phyloP scores from a whole-genome alignment of 2,329 filamentous ascomycete genomes.

The Hypomyces rosellus region DNA sequence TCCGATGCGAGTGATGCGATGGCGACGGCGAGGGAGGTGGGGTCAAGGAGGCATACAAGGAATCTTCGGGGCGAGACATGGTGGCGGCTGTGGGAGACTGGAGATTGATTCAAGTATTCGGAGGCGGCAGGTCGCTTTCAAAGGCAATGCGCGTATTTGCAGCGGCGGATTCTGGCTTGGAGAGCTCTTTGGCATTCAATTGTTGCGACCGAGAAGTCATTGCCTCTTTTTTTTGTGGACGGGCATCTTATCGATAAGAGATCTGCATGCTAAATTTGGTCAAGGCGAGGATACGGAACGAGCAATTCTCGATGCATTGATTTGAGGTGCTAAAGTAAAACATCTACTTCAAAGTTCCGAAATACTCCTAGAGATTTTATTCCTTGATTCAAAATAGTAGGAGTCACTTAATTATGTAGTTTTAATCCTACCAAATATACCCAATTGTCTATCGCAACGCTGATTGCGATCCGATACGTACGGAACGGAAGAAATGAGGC shows the following conservation, averaged over 20 bases:
- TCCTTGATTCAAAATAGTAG: neutral
- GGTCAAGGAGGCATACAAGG: conserved; percentile 54
- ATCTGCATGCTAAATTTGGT: neutral
- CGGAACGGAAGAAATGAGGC: neutral
- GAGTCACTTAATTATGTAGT: neutral
- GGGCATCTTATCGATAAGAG: conserved; percentile 14
- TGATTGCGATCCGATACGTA: neutral
- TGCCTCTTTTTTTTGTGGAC: conserved; percentile 6
- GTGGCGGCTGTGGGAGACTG: conserved; percentile 24
- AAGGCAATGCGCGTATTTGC: no score
- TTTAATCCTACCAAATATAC: neutral
- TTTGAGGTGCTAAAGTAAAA: neutral
- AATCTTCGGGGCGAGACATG: conserved; percentile 98
- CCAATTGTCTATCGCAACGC: neutral
- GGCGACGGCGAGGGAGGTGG: conserved; percentile 13
- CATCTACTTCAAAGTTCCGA: neutral
- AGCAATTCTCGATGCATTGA: neutral
- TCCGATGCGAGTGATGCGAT: neutral
- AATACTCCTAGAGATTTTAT: neutral
- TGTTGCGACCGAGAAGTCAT: neutral
- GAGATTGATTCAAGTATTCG: neutral
- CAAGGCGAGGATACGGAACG: neutral
- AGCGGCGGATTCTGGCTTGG: no score
- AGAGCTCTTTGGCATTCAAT: no score
- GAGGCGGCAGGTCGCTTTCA: no score